These are phyloP conservation scores for Chenopodium quinoa DNA, from an alignment of 148 eudicot species.

Conservation along the genomic window DNA sequence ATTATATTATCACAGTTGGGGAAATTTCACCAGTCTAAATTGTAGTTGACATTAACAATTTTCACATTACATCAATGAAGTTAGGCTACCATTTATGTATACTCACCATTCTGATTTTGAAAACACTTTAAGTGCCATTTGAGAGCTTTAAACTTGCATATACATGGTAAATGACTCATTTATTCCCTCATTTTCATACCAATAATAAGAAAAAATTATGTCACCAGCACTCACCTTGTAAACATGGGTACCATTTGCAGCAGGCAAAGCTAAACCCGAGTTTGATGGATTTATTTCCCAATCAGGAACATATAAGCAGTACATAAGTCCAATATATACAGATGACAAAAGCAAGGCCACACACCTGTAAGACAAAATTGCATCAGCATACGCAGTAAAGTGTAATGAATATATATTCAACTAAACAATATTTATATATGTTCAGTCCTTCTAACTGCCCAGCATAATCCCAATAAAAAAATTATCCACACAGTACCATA, in stretches of 20 bases:
- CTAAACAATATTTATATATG: not conserved
- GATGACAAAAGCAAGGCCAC: slow-evolving; percentile 38
- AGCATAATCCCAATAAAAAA: not conserved
- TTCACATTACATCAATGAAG: not conserved
- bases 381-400: slow-evolving; percentile 12
- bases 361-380: slow-evolving; percentile 42
- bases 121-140: not conserved
- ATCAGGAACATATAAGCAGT: slow-evolving; percentile 78
- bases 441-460: no score
- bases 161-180: no score
- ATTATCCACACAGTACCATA: not conserved
- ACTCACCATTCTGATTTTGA: not conserved
- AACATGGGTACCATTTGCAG: slow-evolving; percentile 37
- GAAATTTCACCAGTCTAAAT: no score
- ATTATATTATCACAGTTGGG: not conserved
- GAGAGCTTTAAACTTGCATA: not conserved
- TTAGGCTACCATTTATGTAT: not conserved
- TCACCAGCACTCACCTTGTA: slow-evolving; percentile 37
- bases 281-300: slow-evolving; percentile 56
- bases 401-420: not conserved
- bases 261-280: slow-evolving; percentile 29
- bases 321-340: slow-evolving; percentile 52
- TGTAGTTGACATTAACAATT: not conserved
- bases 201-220: not conserved
- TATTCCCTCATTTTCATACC: not conserved